Evolutionary conservation across 257 asterid species (phyloP).

Genomic region (Solanum pimpinellifolium): DNA sequence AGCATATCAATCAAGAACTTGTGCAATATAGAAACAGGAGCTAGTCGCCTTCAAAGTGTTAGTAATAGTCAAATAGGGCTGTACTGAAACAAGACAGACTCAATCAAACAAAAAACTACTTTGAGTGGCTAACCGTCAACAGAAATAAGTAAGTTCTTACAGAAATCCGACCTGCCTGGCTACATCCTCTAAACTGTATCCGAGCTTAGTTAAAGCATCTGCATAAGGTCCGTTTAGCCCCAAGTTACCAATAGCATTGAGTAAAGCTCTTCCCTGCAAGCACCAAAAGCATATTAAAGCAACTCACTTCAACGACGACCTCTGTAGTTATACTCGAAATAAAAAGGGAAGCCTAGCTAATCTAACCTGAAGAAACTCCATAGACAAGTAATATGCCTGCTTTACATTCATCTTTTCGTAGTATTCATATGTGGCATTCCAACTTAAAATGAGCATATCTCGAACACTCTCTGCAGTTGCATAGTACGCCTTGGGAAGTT

Average conservation of each 20-base stretch:
- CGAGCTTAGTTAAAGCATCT: conserved; percentile 58
- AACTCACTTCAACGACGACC: not conserved
- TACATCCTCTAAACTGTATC: conserved; percentile 51
- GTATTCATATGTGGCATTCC: conserved; percentile 57
- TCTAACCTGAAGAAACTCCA: conserved; percentile 74
- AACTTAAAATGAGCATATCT: conserved; percentile 48
- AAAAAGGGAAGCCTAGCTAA: not conserved
- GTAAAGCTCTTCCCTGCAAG: conserved; percentile 63
- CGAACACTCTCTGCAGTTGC: conserved; percentile 81
- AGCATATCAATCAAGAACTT: not conserved
- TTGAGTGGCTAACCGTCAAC: not conserved
- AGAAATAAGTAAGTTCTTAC: not conserved
- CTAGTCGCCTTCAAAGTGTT: not conserved
- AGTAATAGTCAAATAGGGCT: not conserved
- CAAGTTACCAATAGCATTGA: conserved; percentile 75
- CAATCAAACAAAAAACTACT: not conserved
- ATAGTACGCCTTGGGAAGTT: conserved; percentile 56
- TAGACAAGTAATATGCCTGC: conserved; percentile 80
- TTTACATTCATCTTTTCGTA: conserved; percentile 55
- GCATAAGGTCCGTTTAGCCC: conserved; percentile 69
- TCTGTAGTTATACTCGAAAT: not conserved
- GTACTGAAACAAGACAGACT: not conserved
- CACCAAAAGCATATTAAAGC: not conserved
- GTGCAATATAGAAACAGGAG: not conserved
- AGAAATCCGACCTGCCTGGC: conserved; percentile 47